Evolutionary conservation across 805 yeast species (phyloP).

Genomic region (Candida pini): DNA sequence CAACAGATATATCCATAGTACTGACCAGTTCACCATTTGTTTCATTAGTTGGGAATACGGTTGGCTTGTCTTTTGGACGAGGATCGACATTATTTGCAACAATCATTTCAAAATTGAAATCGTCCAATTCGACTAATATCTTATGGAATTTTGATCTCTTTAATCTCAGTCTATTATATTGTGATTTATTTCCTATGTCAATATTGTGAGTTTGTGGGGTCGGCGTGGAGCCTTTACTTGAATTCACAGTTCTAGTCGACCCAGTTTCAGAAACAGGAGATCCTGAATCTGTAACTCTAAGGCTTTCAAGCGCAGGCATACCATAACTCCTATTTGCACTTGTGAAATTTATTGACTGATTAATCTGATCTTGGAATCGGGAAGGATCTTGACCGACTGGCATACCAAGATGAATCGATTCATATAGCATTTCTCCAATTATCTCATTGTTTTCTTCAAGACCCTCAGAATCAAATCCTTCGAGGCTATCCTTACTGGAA

Average conservation of each 20-base stretch:
- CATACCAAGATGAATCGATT: conserved; percentile 69
- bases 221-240: conserved; percentile 6
- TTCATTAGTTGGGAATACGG: conserved; percentile 23
- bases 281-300: conserved; percentile 6
- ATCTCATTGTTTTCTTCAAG: conserved; percentile 24
- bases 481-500: background rate
- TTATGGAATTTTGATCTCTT: conserved; percentile 62
- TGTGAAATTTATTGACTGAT: conserved; percentile 28
- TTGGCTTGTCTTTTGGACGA: conserved; percentile 20
- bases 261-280: conserved; percentile 9
- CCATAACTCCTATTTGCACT: too few relatives aligned
- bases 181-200: conserved; percentile 28
- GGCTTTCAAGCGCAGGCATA: conserved; percentile 3
- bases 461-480: conserved; percentile 6
- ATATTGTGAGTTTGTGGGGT: conserved; percentile 24
- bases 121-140: conserved; percentile 47
- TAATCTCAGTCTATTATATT: conserved; percentile 44
- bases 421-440: conserved; percentile 62
- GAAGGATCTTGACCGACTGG: conserved; percentile 44
- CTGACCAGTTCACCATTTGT: conserved; percentile 41
- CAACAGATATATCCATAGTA: conserved; percentile 42
- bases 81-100: conserved; percentile 38
- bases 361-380: conserved; percentile 46
- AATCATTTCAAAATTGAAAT: conserved; percentile 42
- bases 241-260: conserved; percentile 7